Percentiles rank a stretch among this genome's conserved stretches.
Evolutionary conservation across 1,139 yeast genomes (phyloP).

Genomic region (Yamadazyma conglobata): DNA sequence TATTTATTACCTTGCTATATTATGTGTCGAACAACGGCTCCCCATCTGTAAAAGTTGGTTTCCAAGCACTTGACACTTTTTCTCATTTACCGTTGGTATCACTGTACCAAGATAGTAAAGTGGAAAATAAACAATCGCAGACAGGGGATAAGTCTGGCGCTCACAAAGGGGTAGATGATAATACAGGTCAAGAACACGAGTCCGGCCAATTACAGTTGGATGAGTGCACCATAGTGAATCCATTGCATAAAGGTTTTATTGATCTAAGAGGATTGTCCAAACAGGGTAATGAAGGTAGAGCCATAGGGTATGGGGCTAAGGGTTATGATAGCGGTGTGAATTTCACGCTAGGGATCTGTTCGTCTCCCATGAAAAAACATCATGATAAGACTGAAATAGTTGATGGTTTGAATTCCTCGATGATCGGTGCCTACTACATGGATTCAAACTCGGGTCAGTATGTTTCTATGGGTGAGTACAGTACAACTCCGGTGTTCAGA

Average conservation of each 20-base stretch:
- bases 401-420: slow-evolving; percentile 44
- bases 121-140: slow-evolving; percentile 1
- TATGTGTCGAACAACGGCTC: slow-evolving; percentile 12
- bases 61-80: slow-evolving; percentile 12
- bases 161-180: no score
- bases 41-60: slow-evolving; percentile 2
- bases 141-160: no score
- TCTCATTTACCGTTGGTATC: slow-evolving; percentile 10
- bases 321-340: slow-evolving; percentile 73
- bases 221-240: slow-evolving; percentile 56
- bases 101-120: not conserved
- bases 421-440: slow-evolving; percentile 66
- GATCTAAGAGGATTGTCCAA: slow-evolving; percentile 53
- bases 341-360: slow-evolving; percentile 78
- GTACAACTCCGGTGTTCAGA: slow-evolving; percentile 59
- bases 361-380: slow-evolving; percentile 51
- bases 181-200: no score
- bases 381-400: slow-evolving; percentile 30
- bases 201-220: slow-evolving; percentile 18
- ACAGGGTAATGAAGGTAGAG: slow-evolving; percentile 37
- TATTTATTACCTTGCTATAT: slow-evolving; percentile 15
- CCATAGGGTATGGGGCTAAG: slow-evolving; percentile 60
- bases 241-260: slow-evolving; percentile 50
- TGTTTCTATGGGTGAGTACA: slow-evolving; percentile 64
- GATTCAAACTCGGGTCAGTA: slow-evolving; percentile 48